Base-by-base conservation (phyloP, 208 protist genomes). In the Leptomonas pyrrhocoris region DNA sequence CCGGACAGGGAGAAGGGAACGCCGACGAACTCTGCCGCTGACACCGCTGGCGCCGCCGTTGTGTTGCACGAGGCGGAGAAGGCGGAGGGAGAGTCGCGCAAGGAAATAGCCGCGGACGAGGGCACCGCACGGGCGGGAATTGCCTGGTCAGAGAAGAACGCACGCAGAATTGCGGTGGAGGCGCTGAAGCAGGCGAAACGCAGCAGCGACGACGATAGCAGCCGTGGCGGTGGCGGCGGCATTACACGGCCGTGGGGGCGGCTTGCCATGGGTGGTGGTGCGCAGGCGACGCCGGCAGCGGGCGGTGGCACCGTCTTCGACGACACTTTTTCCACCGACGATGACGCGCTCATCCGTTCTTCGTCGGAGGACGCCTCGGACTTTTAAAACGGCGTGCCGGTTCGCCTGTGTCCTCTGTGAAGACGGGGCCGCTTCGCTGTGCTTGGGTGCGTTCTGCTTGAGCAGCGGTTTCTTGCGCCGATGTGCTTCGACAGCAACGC, bases 61-160 rank as follows among this genome's bases (percentile, higher is more conserved):
- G 68, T 68, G 21, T 18, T 58, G 15, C 36, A 16, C 11, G 66
- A 57, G 28, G 28, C 68, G 19, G 28, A 70, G 30, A 38, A 19
- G 18, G 48, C 55, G 16, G 86, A 93, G 45, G 75, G 68, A 2
- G 53, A 7, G 19, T 62, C 56, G 18, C 84, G 89, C 31, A 46
- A 25, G 18, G 60, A 18, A 3, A 50, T 90, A 16, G 67, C 69
- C 30, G 54, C 61, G 19, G 84, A 81, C 43, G 84, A 90, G 64
- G 64, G 85, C 7, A 75, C 60, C 31, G 68, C 43, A 1, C 78
- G 74, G 9, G 67, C 72, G 34, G 79, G 77, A 16, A 87, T 94
- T 68, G 53, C 38, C 36, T 94, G 89, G 89, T 58, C 82, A n/a
- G 80, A 81, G 18, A 77, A 76, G 27, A 83, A 69, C 19, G 77